A percentile compares a stretch with the other conserved stretches of the same genome.
Conservation (phyloP, 2,329 filamentous ascomycete species). For the Raffaelea arxii region DNA sequence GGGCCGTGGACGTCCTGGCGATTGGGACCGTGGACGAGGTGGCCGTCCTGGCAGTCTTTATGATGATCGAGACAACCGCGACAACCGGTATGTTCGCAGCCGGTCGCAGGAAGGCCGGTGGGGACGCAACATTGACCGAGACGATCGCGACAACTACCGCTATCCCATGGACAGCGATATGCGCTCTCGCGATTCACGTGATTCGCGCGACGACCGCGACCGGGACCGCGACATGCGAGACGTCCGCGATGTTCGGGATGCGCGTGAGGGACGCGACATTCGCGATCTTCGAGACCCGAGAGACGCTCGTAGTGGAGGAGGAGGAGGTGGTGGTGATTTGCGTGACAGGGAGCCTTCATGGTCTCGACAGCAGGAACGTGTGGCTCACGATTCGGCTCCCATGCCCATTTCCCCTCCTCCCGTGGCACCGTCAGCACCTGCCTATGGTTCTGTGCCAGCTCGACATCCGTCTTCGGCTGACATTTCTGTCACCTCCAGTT, state of each 20-base stretch:
- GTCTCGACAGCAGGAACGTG: constrained; percentile 41
- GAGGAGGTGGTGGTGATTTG: too few species aligned
- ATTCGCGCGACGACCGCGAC: constrained; percentile 43
- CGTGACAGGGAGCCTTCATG: constrained; percentile 38
- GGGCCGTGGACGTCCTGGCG: constrained; percentile 32
- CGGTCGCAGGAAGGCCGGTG: constrained; percentile 56
- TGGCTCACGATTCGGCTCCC: constrained; percentile 34
- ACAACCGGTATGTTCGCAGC: constrained; percentile 53
- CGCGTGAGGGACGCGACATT: constrained; percentile 14
- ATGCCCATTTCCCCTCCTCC: constrained; percentile 46
- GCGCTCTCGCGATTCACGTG: constrained; percentile 23
- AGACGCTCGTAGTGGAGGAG: too few species aligned
- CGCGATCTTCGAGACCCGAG: constrained; percentile 23
- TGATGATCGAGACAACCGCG: constrained; percentile 38
- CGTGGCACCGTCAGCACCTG: constrained; percentile 46
- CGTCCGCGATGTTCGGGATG: constrained; percentile 20
- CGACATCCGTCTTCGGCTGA: constrained; percentile 28
- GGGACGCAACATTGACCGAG: constrained; percentile 36
- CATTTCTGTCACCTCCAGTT: background rate
- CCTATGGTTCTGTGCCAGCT: constrained; percentile 45
- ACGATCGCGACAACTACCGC: constrained; percentile 39
- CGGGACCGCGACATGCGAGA: constrained; percentile 18
- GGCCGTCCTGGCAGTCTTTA: constrained; percentile 38
- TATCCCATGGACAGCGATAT: constrained; percentile 24
- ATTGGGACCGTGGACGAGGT: constrained; percentile 39